A percentile compares a stretch with the other conserved stretches of the same genome.
phyloP scores from a whole-genome alignment of 1,284 basidiomycete species.

The Pseudozyma sp. region DNA sequence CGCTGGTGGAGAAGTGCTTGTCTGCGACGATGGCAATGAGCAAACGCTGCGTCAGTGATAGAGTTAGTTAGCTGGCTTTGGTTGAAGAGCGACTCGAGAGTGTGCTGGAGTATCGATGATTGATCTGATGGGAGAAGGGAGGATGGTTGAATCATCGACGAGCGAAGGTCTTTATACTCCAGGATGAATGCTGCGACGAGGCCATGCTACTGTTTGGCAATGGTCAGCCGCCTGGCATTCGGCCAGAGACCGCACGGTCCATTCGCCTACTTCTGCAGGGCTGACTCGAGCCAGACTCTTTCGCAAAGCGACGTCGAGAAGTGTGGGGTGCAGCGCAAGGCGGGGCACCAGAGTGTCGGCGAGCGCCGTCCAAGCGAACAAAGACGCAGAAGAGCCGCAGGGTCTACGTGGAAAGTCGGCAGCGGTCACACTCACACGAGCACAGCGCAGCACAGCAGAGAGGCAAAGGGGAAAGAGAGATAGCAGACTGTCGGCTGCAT shows the following conservation, averaged over 20 bases:
- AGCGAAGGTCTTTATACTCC: slow-evolving; percentile 29
- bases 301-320: background rate
- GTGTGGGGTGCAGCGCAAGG: background rate
- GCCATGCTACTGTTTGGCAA: background rate
- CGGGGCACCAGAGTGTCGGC: background rate
- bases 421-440: slow-evolving; percentile 1
- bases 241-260: slow-evolving; percentile 3
- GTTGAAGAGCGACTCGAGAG: slow-evolving; percentile 30
- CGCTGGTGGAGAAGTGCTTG: slow-evolving; percentile 19
- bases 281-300: background rate
- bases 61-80: slow-evolving; percentile 27
- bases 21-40: slow-evolving; percentile 23
- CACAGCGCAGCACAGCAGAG: background rate
- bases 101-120: slow-evolving; percentile 14
- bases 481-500: too few species aligned
- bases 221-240: background rate
- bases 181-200: background rate
- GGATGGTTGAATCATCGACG: slow-evolving; percentile 2
- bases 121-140: slow-evolving; percentile 27
- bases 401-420: too few species aligned
- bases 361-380: too few species aligned
- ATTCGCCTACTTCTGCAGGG: background rate
- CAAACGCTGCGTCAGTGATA: slow-evolving; percentile 43
- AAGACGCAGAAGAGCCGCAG: too few species aligned
- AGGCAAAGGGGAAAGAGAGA: too few species aligned